These are phyloP conservation scores for Leishmania martiniquensis DNA, from an alignment of 208 protist species.

Conservation along the genomic window DNA sequence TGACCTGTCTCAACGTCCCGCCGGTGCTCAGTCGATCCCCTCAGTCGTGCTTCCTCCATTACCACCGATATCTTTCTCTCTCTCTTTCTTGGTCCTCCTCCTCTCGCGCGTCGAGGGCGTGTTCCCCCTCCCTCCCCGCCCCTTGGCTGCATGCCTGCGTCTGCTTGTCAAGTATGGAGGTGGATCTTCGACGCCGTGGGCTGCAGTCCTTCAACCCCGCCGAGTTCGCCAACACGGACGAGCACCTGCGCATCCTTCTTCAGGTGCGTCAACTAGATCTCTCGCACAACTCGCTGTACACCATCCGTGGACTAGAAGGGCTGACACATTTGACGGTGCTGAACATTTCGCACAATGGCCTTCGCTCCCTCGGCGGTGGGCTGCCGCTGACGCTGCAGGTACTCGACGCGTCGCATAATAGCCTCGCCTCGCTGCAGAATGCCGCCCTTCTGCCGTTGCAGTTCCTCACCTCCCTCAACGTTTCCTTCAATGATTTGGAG, in stretches of 20 bases:
- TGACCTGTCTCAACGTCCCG: neutral
- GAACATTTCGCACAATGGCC: conserved; percentile 75
- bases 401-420: conserved; percentile 83
- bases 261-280: conserved; percentile 55
- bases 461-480: conserved; percentile 54
- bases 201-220: conserved; percentile 74
- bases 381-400: conserved; percentile 52
- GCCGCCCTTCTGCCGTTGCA: conserved; percentile 53
- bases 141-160: neutral
- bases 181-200: conserved; percentile 55
- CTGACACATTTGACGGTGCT: conserved; percentile 64
- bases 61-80: neutral
- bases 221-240: conserved; percentile 51
- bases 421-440: conserved; percentile 51
- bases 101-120: neutral
- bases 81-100: neutral
- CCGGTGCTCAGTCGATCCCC: neutral
- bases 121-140: neutral
- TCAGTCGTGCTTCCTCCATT: neutral
- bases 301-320: conserved; percentile 51
- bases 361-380: conserved; percentile 50
- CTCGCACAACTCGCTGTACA: conserved; percentile 71
- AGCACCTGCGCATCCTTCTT: conserved; percentile 33
- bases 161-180: conserved; percentile 36
- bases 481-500: conserved; percentile 77